Conservation (phyloP, 2,329 filamentous ascomycete species). For the Albophoma yamanashiensis region DNA sequence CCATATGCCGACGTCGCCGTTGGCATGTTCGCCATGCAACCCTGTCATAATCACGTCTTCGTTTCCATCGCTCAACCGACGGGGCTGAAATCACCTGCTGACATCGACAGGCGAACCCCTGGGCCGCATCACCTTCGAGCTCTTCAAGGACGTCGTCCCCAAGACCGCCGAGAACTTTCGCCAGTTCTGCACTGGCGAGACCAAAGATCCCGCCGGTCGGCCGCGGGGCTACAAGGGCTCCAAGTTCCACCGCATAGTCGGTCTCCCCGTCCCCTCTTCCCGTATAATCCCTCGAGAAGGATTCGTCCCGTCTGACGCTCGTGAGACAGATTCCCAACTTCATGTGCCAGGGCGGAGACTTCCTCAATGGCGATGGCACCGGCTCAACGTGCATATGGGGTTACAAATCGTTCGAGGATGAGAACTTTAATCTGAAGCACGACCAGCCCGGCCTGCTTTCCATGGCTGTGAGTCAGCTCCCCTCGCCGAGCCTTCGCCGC, state of each 20-base stretch:
- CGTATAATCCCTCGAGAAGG: not conserved
- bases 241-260: conserved; percentile 87
- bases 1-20: not conserved
- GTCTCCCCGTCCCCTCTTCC: conserved; percentile 19
- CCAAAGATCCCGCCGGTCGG: conserved; percentile 63
- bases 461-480: conserved; percentile 65
- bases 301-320: conserved; percentile 1
- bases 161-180: conserved; percentile 94
- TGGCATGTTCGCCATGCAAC: not conserved
- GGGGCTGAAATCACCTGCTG: not conserved
- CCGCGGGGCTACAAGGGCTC: conserved; percentile 90
- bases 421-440: conserved; percentile 78
- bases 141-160: conserved; percentile 76
- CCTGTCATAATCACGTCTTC: not conserved
- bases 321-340: conserved; percentile 71
- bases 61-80: not conserved
- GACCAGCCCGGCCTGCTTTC: conserved; percentile 70
- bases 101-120: conserved; percentile 60
- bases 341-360: conserved; percentile 97
- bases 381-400: conserved; percentile 86
- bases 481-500: not conserved
- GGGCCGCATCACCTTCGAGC: conserved; percentile 80
- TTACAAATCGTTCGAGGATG: conserved; percentile 73
- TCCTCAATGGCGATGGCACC: conserved; percentile 85
- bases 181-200: conserved; percentile 92